Conservation (phyloP, 2,329 filamentous ascomycete genomes). For the Fusarium newnesense region DNA sequence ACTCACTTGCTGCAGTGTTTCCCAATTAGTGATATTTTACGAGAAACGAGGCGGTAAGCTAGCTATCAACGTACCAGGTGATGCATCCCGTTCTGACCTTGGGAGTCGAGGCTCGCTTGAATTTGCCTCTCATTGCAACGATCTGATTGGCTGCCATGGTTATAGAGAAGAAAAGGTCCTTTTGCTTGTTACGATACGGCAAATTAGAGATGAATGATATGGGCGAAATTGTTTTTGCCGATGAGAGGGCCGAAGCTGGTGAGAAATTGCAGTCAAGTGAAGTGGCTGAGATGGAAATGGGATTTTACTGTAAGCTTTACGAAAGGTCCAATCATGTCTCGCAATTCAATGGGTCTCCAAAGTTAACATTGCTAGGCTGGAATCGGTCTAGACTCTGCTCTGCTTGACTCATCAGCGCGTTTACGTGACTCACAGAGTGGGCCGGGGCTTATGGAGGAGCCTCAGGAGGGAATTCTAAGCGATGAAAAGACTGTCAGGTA, state of each 20-base stretch:
- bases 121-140: not conserved
- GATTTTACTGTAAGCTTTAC: not conserved
- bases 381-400: not conserved
- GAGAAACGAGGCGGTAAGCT: not conserved
- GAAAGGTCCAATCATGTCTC: not conserved
- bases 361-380: not conserved
- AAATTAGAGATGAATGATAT: not conserved
- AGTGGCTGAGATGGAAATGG: not conserved
- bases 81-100: constrained; percentile 12
- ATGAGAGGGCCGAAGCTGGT: not conserved
- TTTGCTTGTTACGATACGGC: not conserved
- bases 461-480: not conserved
- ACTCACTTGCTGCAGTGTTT: constrained; percentile 1
- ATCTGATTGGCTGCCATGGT: not conserved
- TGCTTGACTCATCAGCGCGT: not conserved
- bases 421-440: not conserved
- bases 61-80: constrained; percentile 13
- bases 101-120: constrained; percentile 8
- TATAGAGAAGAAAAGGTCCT: rapidly evolving
- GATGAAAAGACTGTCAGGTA: not conserved
- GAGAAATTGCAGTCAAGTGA: not conserved
- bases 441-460: too few species aligned
- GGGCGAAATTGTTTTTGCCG: not conserved
- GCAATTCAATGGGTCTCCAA: rapidly evolving
- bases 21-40: not conserved